phyloP scores from a whole-genome alignment of 805 yeast species.

The Diddensiella santjacobensis region DNA sequence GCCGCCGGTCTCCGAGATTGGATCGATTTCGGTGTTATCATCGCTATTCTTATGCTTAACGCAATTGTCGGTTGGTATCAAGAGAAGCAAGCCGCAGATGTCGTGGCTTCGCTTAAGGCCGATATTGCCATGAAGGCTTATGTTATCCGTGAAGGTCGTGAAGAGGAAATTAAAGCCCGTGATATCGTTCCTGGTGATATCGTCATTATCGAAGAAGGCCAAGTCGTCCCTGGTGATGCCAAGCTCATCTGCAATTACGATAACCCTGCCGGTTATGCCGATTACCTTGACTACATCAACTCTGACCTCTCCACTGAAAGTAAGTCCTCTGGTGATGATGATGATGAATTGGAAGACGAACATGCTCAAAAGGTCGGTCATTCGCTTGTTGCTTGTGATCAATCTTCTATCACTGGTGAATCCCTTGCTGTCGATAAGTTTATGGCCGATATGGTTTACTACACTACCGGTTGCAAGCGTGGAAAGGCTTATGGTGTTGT shows the following conservation, averaged over 20 bases:
- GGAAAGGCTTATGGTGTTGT: slow-evolving; percentile 94
- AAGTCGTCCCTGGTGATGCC: slow-evolving; percentile 91
- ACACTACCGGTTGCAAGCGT: slow-evolving; percentile 93
- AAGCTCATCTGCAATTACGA: slow-evolving; percentile 48
- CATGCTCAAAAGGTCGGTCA: slow-evolving; percentile 69
- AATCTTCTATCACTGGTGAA: slow-evolving; percentile 97
- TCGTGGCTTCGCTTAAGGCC: slow-evolving; percentile 92
- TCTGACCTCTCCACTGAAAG: slow-evolving; percentile 32
- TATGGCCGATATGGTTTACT: slow-evolving; percentile 84
- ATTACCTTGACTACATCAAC: slow-evolving; percentile 38
- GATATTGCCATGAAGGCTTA: slow-evolving; percentile 87
- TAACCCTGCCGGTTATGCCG: slow-evolving; percentile 37
- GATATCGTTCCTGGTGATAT: slow-evolving; percentile 95
- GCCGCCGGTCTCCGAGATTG: slow-evolving; percentile 97
- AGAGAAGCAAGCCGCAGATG: slow-evolving; percentile 97
- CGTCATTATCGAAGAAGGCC: slow-evolving; percentile 87
- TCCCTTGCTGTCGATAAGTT: slow-evolving; percentile 93
- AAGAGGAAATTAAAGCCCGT: slow-evolving; percentile 71
- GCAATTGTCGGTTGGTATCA: slow-evolving; percentile 95
- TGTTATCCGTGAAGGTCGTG: slow-evolving; percentile 79
- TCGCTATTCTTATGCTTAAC: slow-evolving; percentile 80
- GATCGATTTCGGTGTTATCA: slow-evolving; percentile 97
- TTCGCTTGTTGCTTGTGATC: slow-evolving; percentile 76
- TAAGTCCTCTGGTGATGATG: slow-evolving; percentile 23
- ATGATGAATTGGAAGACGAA: slow-evolving; percentile 31